Percentiles rank a stretch among this genome's conserved stretches.
phyloP scores from a whole-genome alignment of 306 rosid genomes.

The Gillenia trifoliata region DNA sequence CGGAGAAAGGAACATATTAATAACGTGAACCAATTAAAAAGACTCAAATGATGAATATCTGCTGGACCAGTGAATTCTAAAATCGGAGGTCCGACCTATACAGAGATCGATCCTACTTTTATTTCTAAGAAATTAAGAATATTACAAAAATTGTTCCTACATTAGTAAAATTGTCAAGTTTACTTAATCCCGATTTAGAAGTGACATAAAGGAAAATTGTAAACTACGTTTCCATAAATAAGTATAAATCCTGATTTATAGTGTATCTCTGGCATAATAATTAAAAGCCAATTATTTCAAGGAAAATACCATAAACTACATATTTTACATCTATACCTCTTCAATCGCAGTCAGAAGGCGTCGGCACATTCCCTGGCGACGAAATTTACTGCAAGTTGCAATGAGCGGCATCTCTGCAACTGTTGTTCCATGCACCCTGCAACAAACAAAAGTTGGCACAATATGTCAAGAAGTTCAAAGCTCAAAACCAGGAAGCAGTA shows the following conservation, averaged over 20 bases:
- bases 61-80: neutral
- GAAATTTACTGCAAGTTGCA: slow-evolving; percentile 88
- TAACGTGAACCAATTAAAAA: slow-evolving; percentile 15
- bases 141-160: neutral
- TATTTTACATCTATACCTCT: slow-evolving; percentile 48
- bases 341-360: slow-evolving; percentile 74
- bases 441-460: slow-evolving; percentile 14
- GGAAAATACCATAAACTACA: neutral
- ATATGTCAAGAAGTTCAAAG: neutral
- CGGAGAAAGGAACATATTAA: slow-evolving; percentile 18
- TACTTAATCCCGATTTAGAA: neutral
- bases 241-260: neutral
- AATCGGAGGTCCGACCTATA: neutral
- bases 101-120: neutral
- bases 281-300: neutral
- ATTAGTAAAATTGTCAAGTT: neutral
- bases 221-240: neutral
- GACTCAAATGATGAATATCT: neutral
- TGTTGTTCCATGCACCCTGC: slow-evolving; percentile 84
- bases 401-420: slow-evolving; percentile 97
- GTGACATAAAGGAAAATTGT: neutral
- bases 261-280: neutral
- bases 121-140: neutral
- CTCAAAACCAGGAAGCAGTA: neutral
- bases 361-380: slow-evolving; percentile 98